Conservation (phyloP, 495 filamentous ascomycete species). For the Aspergillus avenaceus region DNA sequence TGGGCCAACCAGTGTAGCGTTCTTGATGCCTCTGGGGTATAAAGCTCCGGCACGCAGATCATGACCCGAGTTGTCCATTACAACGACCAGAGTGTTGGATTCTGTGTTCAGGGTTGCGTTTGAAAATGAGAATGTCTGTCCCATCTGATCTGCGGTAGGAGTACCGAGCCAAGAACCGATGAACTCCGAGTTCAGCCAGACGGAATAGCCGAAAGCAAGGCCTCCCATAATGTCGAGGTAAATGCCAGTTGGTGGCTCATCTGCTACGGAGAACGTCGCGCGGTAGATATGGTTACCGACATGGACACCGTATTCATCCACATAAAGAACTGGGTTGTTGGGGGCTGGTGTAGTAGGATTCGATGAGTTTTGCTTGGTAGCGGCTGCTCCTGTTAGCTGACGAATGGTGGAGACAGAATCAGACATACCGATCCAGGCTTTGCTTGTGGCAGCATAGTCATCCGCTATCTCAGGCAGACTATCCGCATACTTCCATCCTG, state of each 20-base stretch:
- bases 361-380: conserved; percentile 52
- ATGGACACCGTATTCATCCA: conserved; percentile 63
- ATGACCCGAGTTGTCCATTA: conserved; percentile 71
- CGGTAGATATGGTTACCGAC: conserved; percentile 64
- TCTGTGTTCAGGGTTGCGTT: conserved; percentile 45
- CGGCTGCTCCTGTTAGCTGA: conserved; percentile 32
- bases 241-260: conserved; percentile 40
- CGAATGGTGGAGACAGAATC: not conserved
- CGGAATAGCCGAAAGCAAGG: conserved; percentile 50
- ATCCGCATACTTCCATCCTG: conserved; percentile 60
- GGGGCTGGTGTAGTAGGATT: conserved; percentile 54
- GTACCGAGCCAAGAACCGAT: conserved; percentile 55
- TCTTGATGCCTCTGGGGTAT: conserved; percentile 62
- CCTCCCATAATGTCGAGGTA: conserved; percentile 61
- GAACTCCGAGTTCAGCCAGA: conserved; percentile 52
- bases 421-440: conserved; percentile 51
- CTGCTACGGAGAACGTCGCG: conserved; percentile 57
- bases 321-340: conserved; percentile 53
- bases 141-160: conserved; percentile 30
- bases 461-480: conserved; percentile 61
- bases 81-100: conserved; percentile 58
- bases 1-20: conserved; percentile 45
- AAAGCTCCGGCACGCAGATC: conserved; percentile 63
- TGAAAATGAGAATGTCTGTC: conserved; percentile 28
- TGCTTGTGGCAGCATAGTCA: conserved; percentile 55